Evolutionary conservation across 306 rosid genomes (phyloP), one percentile per base, ranked within the genome.

Genomic region (Leucaena leucocephala): DNA sequence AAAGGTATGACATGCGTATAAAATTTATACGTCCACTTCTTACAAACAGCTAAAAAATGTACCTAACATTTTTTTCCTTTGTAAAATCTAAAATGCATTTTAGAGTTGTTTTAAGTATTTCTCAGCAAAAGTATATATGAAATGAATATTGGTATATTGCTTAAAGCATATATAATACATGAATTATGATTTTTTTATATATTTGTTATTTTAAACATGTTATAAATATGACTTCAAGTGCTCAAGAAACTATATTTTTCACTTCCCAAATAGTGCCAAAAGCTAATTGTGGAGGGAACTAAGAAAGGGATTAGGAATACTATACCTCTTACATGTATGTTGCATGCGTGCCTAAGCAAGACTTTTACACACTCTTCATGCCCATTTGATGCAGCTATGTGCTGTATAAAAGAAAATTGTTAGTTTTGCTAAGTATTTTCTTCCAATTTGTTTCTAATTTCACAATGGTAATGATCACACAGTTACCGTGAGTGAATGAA

Each of bases 321-420:
- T 42, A n/a, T 82, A 92, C 97, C 97, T 87, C 69, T 82, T 72
- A 85, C 66, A 57, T 90, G 89, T 40, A 92, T 39, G 81, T 87
- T 86, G 82, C 92, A 87, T 10, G 85, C 62, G 76, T 90, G 89
- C 82, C 73, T 92, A 72, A 90, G 97, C 72, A 92, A 88, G 63
- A 86, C 93, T 80, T 82, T 75, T 11, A 92, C 90, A 81, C 97
- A 90, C 36, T 87, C 93, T 75, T 92, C 89, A 58, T 89, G 92
- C n/a, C 97, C 97, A 77, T 90, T 80, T 62, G 91, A 83, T 76
- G 97, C 92, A 46, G 97, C 97, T 72, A 92, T 82, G 77, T 92
- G 97, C 97, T 92, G 68, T 80, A 81, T 63, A 17, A 74, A 48
- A 63, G 63, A 63, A 82, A 73, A 27, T 71, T 76, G 71, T 69